Evolutionary conservation across 768 basidiomycete genomes (phyloP).

Genomic region (Rossbeevera mucosa): DNA sequence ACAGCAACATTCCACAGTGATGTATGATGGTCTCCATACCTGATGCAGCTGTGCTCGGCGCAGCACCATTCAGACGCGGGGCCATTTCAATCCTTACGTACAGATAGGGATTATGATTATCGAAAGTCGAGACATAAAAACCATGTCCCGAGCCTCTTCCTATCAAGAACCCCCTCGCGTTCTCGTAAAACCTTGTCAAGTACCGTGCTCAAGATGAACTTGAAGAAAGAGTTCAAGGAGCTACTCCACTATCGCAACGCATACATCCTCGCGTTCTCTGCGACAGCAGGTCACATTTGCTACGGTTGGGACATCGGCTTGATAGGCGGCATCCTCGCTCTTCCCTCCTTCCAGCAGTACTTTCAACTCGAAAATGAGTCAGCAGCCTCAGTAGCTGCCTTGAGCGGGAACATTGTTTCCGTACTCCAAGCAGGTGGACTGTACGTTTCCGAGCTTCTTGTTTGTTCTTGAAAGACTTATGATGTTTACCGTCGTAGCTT

Average conservation of each 20-base stretch:
- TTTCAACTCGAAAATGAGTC: constrained; percentile 31
- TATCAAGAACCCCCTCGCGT: no score
- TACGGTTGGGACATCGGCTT: constrained; percentile 37
- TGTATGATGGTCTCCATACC: neutral
- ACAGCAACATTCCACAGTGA: neutral
- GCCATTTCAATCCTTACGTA: neutral
- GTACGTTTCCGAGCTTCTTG: constrained; percentile 17
- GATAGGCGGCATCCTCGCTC: constrained; percentile 33
- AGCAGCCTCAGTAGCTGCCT: constrained; percentile 19
- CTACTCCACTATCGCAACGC: constrained; percentile 32
- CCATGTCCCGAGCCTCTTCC: neutral
- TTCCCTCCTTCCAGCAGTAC: constrained; percentile 35
- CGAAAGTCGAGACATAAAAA: neutral
- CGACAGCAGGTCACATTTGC: constrained; percentile 32
- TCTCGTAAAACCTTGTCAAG: neutral
- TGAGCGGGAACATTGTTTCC: constrained; percentile 37
- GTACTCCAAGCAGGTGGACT: constrained; percentile 35
- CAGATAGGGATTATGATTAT: neutral
- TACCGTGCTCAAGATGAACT: constrained; percentile 12
- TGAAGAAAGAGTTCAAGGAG: constrained; percentile 19
- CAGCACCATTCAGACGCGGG: neutral
- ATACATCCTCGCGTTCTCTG: constrained; percentile 32
- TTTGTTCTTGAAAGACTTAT: neutral
- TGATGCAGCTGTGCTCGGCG: neutral
- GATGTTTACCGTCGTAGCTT: neutral